Evolutionary conservation across 768 basidiomycete species (phyloP), one percentile per base, ranked within the genome.

Genomic region (Tylopilus sp.): DNA sequence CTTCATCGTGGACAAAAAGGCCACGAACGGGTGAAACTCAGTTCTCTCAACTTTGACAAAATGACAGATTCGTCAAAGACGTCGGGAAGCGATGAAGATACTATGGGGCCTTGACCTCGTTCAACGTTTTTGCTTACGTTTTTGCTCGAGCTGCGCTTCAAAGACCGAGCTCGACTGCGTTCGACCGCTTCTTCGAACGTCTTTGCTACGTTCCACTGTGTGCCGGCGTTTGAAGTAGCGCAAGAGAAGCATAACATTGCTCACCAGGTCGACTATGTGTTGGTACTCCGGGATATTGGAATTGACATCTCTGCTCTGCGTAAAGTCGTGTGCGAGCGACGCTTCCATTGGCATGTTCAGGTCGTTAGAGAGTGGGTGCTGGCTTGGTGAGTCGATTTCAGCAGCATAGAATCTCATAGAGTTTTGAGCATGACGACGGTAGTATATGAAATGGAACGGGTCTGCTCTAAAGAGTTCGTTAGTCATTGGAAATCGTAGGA

Each of bases 351-450:
- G 63, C 42, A 59, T 62, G 43, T 52, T 66, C 30, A 22, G 41
- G 45, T 54, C 60, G 48, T 50, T 31, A 41, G 38, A 64, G 13
- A 48, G 11, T 12, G 22, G 67, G 47, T 50, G n/a, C 13, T 34
- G 29, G 60, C 69, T 56, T 34, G 70, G 64, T 13, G 62, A 54
- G 11, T 74, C 63, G 5, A 70, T 65, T 45, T 77, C 72, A 21
- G 87, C 65, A 0, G 81, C 69, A 59, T 90, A 85, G 57, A 86
- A 89, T n/a, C 86, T 78, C 53, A 89, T 71, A 5, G 82, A 80
- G 7, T 70, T 66, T 17, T 73, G 67, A n/a, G 74, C 64, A 34
- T 86, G 85, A 13, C 81, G 78, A 41, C 69, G 65, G 62, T 86
- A 89, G 46, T 76, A 72, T 34, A 85, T 72, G 33, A 81, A 52